Evolutionary conservation across 2,329 filamentous ascomycete species (phyloP), one percentile per base, ranked within the genome.

Genomic region (Trichoderma sp.): DNA sequence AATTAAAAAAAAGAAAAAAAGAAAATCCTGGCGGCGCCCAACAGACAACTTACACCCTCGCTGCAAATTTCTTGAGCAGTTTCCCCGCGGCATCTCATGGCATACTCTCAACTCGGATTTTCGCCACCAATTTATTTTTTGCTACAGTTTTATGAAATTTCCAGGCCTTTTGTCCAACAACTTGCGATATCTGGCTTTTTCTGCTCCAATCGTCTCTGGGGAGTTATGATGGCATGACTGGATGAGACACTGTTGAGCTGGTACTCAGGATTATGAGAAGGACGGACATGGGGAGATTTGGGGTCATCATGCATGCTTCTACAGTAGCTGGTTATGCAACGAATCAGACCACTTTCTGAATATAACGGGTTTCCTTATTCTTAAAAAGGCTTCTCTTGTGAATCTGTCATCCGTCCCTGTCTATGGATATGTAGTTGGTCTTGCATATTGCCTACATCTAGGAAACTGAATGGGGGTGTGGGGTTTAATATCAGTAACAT

Each of bases 81-180:
- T 21, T 43, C 5, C 47, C 19, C 8, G 14, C 19, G 40, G 40
- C 16, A n/a, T 10, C 40, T n/a, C 19, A 43, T 43, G 19, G 40
- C 40, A n/a, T n/a, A 21, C 43, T 62, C 37, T n/a, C 57, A 40
- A 31, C 47, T 47, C 37, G 40, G 27, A 60, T 31, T 31, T 19
- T 35, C 24, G 5, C 19, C 27, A 47, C 14, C 24, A 47, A 47
- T 53, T 31, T 5, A 31, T 19, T 55, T 10, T 56, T 19, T 56
- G 53, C 27, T 16, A 19, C 10, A 31, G 16, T 29, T 56, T 21
- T n/a, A 33, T 31, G 33, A 65, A 24, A 65, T n/a, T 27, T 65
- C 56, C n/a, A 65, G 62, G 62, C 62, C 52, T 24, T 29, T 55
- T 33, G 31, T 65, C 55, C 35, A 35, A 27, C 33, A 21, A 33